Conservation (phyloP, 441 rosid species). For the Breynia disticha region DNA sequence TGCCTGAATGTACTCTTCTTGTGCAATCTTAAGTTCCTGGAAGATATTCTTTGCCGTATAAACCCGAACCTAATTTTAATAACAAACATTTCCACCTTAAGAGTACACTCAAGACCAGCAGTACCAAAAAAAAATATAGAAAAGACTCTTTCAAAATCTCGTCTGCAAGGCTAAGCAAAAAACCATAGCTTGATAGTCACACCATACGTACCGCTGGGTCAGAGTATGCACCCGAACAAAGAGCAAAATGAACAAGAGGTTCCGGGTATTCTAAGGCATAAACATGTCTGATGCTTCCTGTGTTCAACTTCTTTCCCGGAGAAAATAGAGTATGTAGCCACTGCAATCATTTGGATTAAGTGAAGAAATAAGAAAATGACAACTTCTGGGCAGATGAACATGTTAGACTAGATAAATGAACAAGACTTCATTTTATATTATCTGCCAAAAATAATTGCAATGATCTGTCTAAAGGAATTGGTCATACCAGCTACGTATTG, state of each 20-base stretch:
- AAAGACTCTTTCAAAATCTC: no score
- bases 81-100: background rate
- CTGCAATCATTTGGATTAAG: constrained; percentile 28
- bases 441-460: no score
- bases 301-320: constrained; percentile 57
- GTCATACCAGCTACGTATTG: no score
- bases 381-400: background rate
- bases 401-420: background rate
- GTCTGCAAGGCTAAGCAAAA: no score
- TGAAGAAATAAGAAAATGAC: background rate
- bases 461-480: no score
- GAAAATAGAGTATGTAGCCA: constrained; percentile 63
- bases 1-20: constrained; percentile 48
- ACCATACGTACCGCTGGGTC: constrained; percentile 81
- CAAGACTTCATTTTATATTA: no score
- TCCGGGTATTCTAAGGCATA: constrained; percentile 73
- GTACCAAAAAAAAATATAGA: no score
- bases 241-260: constrained; percentile 76
- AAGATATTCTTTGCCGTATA: constrained; percentile 52
- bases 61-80: constrained; percentile 43
- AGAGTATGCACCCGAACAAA: constrained; percentile 59
- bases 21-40: constrained; percentile 45
- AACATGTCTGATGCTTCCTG: constrained; percentile 34
- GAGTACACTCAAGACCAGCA: no score
- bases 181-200: constrained; percentile 1